Base-by-base conservation (phyloP, 768 basidiomycete species). In the Suillus americanus region DNA sequence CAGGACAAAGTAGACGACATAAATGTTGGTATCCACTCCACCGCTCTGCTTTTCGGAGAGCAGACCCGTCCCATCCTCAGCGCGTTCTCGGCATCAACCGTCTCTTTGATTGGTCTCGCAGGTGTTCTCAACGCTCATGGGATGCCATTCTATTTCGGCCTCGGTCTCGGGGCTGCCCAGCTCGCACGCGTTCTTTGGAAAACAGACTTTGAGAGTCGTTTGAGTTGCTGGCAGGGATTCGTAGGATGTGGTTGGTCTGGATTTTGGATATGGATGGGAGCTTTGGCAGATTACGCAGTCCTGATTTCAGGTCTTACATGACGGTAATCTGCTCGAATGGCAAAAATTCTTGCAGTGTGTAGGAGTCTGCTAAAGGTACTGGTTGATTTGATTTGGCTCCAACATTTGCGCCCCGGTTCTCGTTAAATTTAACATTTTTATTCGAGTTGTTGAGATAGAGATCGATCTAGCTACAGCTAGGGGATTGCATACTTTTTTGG, bases 1-100 rank as follows among this genome's bases (percentile, higher is more conserved):
- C 74, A 97, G 92, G 97, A 99, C 79, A 99, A 99, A 79, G 72
- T 67, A 18, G 97, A 99, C 79, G 97, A 99, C 72, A 81, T 92
- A 59, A 80, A 84, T 50, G 93, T 86, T 28, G 94, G 93, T 41
- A 96, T 99, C 74, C 92, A 89, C 65, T 97, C 95, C 14, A 99
- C 95, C 3, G 97, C 97, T 2, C 82, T 99, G 51, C 85, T 98
- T 48, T 99, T 99, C 72, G 93, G 90, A 33, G 80, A 85, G 40
- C 81, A 84, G 30, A 90, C 95, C 1, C 86, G 90, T 5, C 84
- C 89, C 1, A 87, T 97, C 68, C 85, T 99, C 59, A 75, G 83
- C 25, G 85, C 82, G 23, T 87, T 99, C 64, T 92, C 94, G 2
- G 78, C 82, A 0, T 85, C 90, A 3, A 87, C 92, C 54, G 70